Base-by-base conservation (phyloP, 2,329 filamentous ascomycete species). In the Ceratocystis destructans region DNA sequence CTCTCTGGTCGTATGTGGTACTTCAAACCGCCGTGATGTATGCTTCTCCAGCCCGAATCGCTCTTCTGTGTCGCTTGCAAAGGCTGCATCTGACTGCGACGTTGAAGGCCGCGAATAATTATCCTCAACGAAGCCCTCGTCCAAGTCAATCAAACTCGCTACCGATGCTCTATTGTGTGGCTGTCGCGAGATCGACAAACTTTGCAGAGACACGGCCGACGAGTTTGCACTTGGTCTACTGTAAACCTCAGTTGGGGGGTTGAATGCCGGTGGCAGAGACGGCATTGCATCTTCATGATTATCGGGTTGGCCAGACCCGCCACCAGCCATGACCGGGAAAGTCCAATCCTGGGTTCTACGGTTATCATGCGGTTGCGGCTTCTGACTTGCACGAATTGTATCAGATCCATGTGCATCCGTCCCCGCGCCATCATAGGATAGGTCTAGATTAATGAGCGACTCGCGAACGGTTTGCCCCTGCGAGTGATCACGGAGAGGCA, bases 261-360 rank as follows among this genome's bases (percentile, higher is more conserved):
- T 48, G 41, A 63, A 63, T 5, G 46, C 41, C 5, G 62, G 53
- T 37, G 46, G 25, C 20, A 50, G 48, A 31, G 64, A 53, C 33
- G 53, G 28, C 37, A 61, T 46, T 15, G 57, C 57, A 55, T 68
- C 66, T 10, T 68, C 66, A 28, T 37, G 55, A 5, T 31, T n/a
- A 10, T 68, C 66, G 37, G 64, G 50, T 22, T 64, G 66, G 1
- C 62, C 66, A 3, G 66, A 67, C 15, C 66, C 66, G 8, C 61
- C 45, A 7, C 61, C 44, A 12, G 37, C 37, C 64, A 66, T 68
- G 41, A 62, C 61, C 4, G 67, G 64, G 22, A 82, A 83, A 64
- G 79, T 82, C 81, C 81, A 83, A 64, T 82, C 80, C 66, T 76
- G 75, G 0, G 75, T 77, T 55, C 74, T 73, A 17, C 75, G 71